Conservation (phyloP, 306 rosid species). For the Cicer cuneatum region DNA sequence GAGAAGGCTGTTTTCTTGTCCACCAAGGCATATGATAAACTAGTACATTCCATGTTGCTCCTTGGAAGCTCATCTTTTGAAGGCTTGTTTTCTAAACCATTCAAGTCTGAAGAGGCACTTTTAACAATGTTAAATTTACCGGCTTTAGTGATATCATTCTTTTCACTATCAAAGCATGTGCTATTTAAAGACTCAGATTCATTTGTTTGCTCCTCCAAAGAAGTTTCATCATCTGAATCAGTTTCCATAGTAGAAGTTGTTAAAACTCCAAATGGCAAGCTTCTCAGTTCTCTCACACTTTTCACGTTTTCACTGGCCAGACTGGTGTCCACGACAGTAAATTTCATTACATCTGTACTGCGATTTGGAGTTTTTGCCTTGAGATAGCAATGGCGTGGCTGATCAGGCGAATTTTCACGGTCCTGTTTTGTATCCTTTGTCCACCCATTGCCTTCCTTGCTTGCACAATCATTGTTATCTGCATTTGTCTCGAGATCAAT, state of each 20-base stretch:
- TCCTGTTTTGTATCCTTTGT: constrained; percentile 51
- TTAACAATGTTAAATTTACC: constrained; percentile 35
- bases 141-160: constrained; percentile 44
- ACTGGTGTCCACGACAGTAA: constrained; percentile 93
- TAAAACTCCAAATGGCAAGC: constrained; percentile 62
- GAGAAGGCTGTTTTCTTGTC: constrained; percentile 41
- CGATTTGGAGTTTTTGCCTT: constrained; percentile 72
- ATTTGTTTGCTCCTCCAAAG: constrained; percentile 53
- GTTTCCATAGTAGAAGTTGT: constrained; percentile 48
- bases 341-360: constrained; percentile 57
- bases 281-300: constrained; percentile 71
- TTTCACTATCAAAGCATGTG: constrained; percentile 48
- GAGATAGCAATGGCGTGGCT: constrained; percentile 81
- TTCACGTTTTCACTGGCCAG: constrained; percentile 51
- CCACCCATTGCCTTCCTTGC: constrained; percentile 65
- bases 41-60: constrained; percentile 41
- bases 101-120: constrained; percentile 42
- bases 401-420: constrained; percentile 61
- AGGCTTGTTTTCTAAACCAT: constrained; percentile 47
- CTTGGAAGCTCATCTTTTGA: constrained; percentile 50
- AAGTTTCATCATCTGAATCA: constrained; percentile 51
- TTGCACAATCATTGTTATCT: constrained; percentile 48
- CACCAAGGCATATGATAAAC: constrained; percentile 42
- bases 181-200: constrained; percentile 55
- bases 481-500: constrained; percentile 64